phyloP scores from a whole-genome alignment of 495 filamentous ascomycete species.

The Saxophila tyrrhenica region DNA sequence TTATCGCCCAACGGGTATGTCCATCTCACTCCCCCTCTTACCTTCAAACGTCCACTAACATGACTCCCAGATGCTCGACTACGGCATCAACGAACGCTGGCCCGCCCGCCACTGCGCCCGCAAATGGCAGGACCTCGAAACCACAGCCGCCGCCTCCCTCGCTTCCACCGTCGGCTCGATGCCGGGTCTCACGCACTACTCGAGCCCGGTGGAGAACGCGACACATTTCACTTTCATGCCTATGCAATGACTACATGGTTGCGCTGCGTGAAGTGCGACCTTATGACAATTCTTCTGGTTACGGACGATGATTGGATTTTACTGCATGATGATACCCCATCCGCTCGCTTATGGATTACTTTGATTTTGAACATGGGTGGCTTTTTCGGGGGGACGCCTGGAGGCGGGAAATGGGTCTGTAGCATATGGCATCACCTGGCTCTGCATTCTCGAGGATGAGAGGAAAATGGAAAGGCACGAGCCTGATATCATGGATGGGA shows the following conservation, averaged over 20 bases:
- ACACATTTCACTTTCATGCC: slow-evolving; percentile 18
- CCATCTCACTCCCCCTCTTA: not conserved
- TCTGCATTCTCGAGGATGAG: too few species aligned
- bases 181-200: slow-evolving; percentile 10
- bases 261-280: not conserved
- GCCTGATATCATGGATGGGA: not conserved
- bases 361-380: too few species aligned
- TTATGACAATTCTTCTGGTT: not conserved
- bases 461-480: not conserved
- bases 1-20: slow-evolving; percentile 33
- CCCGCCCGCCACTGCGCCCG: slow-evolving; percentile 30
- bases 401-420: not conserved
- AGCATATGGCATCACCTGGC: not conserved
- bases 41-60: too few species aligned
- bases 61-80: slow-evolving; percentile 35
- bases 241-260: slow-evolving; percentile 17
- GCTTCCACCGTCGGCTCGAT: slow-evolving; percentile 1
- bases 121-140: slow-evolving; percentile 35
- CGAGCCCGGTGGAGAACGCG: slow-evolving; percentile 8
- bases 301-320: not conserved
- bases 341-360: too few species aligned
- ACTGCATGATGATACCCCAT: slow-evolving; percentile 10
- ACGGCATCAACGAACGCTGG: slow-evolving; percentile 32
- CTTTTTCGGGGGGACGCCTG: too few species aligned
- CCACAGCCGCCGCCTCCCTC: not conserved